Conservation (phyloP, 2,329 filamentous ascomycete genomes). For the Ceratocystis colombiana region DNA sequence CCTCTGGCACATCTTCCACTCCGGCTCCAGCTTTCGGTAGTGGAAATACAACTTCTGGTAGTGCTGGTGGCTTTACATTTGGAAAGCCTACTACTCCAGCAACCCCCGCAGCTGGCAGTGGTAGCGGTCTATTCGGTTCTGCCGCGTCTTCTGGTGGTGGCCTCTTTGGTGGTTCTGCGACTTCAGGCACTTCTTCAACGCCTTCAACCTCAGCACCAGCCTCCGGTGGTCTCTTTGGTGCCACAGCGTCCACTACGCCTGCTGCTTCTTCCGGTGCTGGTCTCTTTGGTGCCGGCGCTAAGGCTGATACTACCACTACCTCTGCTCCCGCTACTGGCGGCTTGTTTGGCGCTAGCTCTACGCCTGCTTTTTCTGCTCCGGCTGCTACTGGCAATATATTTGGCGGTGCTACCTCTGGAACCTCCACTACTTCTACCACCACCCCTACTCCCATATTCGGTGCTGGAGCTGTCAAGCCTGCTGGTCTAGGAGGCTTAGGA, state of each 20-base stretch:
- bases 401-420: conserved; percentile 9
- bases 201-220: conserved; percentile 34
- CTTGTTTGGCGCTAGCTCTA: conserved; percentile 31
- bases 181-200: conserved; percentile 29
- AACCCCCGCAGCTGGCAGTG: conserved; percentile 13
- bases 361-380: conserved; percentile 27
- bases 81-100: conserved; percentile 25
- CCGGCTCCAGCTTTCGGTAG: conserved; percentile 30
- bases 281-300: conserved; percentile 34
- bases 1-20: conserved; percentile 1
- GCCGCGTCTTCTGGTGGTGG: conserved; percentile 14
- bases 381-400: background rate
- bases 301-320: conserved; percentile 28
- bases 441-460: conserved; percentile 26
- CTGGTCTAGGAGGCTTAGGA: background rate
- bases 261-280: conserved; percentile 35
- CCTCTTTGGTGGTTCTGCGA: conserved; percentile 27
- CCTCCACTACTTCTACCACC: conserved; percentile 16
- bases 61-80: conserved; percentile 30
- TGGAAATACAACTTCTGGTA: conserved; percentile 27
- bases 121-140: conserved; percentile 26
- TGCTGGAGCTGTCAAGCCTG: conserved; percentile 21
- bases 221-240: conserved; percentile 36
- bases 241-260: conserved; percentile 30
- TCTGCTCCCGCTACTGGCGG: conserved; percentile 47